A percentile compares a stretch with the other conserved stretches of the same genome.
Conservation (phyloP, 106 monocot species). For the Phalaenopsis aphrodite region DNA sequence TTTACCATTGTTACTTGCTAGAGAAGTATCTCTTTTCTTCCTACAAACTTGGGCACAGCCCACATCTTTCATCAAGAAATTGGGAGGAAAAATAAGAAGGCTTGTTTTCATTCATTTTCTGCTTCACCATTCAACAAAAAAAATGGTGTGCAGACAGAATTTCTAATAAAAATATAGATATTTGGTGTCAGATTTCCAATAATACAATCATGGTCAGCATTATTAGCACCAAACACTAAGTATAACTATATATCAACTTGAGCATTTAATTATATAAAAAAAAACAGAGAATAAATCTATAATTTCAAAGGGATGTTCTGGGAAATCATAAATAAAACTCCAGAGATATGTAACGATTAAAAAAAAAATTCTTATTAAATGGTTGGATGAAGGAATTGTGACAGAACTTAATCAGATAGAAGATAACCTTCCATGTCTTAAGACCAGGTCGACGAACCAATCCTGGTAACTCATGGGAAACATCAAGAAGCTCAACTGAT, state of each 20-base stretch:
- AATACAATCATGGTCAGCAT: no score
- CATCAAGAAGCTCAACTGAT: slow-evolving; percentile 87
- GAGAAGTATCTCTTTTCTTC: no score
- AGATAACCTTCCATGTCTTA: slow-evolving; percentile 82
- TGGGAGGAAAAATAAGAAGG: no score
- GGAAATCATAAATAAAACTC: neutral
- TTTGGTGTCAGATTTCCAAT: no score
- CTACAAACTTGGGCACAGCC: no score
- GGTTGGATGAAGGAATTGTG: neutral
- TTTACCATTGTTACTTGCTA: no score
- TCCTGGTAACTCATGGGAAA: slow-evolving; percentile 72
- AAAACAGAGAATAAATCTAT: neutral
- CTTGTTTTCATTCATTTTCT: no score
- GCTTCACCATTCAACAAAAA: no score
- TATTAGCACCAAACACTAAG: no score
- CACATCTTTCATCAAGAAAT: no score
- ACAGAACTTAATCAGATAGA: neutral
- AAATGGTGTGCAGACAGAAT: no score
- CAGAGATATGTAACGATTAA: neutral
- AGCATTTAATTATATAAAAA: neutral
- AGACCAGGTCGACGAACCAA: slow-evolving; percentile 76
- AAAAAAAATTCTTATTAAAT: neutral
- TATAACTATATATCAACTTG: neutral
- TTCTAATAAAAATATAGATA: no score
- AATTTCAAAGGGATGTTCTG: neutral